Percentiles rank a stretch among this genome's conserved stretches.
Conservation (phyloP, 73 alveolate genomes). For the Paraurostyla sp. region DNA sequence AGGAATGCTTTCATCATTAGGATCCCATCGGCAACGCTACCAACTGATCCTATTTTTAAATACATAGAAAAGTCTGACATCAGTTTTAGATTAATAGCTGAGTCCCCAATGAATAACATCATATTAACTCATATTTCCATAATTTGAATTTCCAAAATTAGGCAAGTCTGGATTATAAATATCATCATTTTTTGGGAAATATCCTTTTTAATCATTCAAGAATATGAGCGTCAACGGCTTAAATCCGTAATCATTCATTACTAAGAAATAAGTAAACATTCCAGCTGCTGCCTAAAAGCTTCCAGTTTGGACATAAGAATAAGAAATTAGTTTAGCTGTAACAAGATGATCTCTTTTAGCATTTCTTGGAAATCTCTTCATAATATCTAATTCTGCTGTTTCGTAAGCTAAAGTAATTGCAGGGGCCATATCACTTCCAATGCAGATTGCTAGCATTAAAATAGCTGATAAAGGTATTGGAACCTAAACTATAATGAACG, state of each 20-base stretch:
- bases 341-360: slow-evolving; percentile 91
- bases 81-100: neutral
- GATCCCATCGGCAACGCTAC: slow-evolving; percentile 63
- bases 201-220: slow-evolving; percentile 73
- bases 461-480: slow-evolving; percentile 91
- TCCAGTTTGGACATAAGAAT: slow-evolving; percentile 86
- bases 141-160: slow-evolving; percentile 33
- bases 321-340: slow-evolving; percentile 80
- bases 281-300: slow-evolving; percentile 84
- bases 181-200: slow-evolving; percentile 51
- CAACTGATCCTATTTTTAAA: neutral
- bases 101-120: neutral
- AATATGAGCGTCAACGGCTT: slow-evolving; percentile 73
- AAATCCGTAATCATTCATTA: slow-evolving; percentile 93
- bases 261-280: slow-evolving; percentile 85
- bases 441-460: slow-evolving; percentile 83
- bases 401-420: slow-evolving; percentile 96
- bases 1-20: slow-evolving; percentile 31
- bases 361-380: slow-evolving; percentile 93
- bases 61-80: slow-evolving; percentile 4
- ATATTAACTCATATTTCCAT: neutral
- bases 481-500: slow-evolving; percentile 73
- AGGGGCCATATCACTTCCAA: slow-evolving; percentile 96
- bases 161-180: slow-evolving; percentile 30
- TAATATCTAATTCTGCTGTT: slow-evolving; percentile 93